Conservation (phyloP, 352 stramenopile species). For the Vaucheria bursata region DNA sequence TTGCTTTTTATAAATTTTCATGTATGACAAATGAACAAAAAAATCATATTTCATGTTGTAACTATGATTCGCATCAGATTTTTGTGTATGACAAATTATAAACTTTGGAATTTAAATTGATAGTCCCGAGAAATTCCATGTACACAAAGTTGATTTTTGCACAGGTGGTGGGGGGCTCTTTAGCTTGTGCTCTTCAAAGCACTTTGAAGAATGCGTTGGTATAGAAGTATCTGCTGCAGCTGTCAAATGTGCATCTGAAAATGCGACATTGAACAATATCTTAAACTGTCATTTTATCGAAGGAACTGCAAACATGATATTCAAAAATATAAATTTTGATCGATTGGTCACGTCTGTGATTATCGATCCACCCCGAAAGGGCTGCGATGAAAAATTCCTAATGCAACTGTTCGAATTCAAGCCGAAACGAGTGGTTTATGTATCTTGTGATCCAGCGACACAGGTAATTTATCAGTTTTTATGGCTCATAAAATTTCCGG, state of each 20-base stretch:
- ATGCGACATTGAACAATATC: slow-evolving; percentile 61
- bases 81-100: background rate
- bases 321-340: slow-evolving; percentile 51
- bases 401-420: slow-evolving; percentile 63
- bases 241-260: slow-evolving; percentile 60
- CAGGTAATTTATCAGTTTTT: too few relatives aligned
- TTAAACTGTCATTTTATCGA: slow-evolving; percentile 65
- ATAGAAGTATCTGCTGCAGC: slow-evolving; percentile 71
- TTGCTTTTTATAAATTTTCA: background rate
- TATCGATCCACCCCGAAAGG: slow-evolving; percentile 65
- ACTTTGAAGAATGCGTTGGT: slow-evolving; percentile 62
- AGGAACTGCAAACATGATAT: slow-evolving; percentile 65
- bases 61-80: background rate
- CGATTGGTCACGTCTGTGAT: slow-evolving; percentile 63
- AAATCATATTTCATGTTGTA: background rate
- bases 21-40: background rate
- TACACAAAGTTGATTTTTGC: background rate
- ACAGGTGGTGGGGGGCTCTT: slow-evolving; percentile 63
- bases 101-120: background rate
- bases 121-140: background rate
- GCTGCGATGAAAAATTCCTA: slow-evolving; percentile 67
- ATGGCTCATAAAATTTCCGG: background rate
- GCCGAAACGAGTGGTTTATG: slow-evolving; percentile 66
- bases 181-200: slow-evolving; percentile 54
- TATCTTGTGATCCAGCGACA: slow-evolving; percentile 69